A percentile compares a stretch with the other conserved stretches of the same genome.
These are phyloP conservation scores for Phytophthora foliorum DNA, from an alignment of 352 stramenopile species.

Conservation along the genomic window DNA sequence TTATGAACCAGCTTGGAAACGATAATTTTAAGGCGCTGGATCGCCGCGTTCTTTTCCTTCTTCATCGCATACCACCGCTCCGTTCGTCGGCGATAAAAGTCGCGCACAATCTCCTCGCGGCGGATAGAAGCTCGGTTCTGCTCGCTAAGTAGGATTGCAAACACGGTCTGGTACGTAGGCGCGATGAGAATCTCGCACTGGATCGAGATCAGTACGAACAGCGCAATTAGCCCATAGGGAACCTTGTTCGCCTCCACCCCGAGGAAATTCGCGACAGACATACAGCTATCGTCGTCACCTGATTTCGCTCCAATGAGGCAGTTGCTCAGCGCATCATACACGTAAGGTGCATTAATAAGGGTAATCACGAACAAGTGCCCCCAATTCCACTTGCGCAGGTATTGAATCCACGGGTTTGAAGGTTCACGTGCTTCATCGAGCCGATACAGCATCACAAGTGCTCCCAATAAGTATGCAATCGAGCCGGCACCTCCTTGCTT, in stretches of 20 bases:
- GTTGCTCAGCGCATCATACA: conserved; percentile 58
- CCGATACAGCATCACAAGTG: conserved; percentile 82
- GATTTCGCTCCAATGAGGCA: conserved; percentile 52
- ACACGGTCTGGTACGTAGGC: conserved; percentile 69
- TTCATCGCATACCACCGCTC: conserved; percentile 84
- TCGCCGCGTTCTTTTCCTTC: conserved; percentile 84
- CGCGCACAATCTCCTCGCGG: conserved; percentile 70
- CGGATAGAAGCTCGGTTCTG: conserved; percentile 55
- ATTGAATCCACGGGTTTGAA: conserved; percentile 71
- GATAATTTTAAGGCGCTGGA: conserved; percentile 89
- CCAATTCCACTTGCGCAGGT: conserved; percentile 87
- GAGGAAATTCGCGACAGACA: conserved; percentile 77
- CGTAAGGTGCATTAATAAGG: conserved; percentile 70
- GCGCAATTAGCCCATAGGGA: conserved; percentile 75
- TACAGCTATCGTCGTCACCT: conserved; percentile 49
- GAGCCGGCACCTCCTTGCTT: conserved; percentile 79
- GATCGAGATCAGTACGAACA: conserved; percentile 89
- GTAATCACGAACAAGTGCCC: conserved; percentile 83
- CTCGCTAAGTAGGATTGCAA: conserved; percentile 58
- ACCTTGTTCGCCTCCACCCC: conserved; percentile 64
- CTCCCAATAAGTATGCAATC: conserved; percentile 74
- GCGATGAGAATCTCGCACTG: conserved; percentile 81
- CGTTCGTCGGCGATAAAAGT: conserved; percentile 74
- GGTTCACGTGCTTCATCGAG: conserved; percentile 75
- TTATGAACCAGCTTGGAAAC: conserved; percentile 91